Base-by-base conservation (phyloP, 1,284 basidiomycete species). In the Pulchroboletus neoregius region DNA sequence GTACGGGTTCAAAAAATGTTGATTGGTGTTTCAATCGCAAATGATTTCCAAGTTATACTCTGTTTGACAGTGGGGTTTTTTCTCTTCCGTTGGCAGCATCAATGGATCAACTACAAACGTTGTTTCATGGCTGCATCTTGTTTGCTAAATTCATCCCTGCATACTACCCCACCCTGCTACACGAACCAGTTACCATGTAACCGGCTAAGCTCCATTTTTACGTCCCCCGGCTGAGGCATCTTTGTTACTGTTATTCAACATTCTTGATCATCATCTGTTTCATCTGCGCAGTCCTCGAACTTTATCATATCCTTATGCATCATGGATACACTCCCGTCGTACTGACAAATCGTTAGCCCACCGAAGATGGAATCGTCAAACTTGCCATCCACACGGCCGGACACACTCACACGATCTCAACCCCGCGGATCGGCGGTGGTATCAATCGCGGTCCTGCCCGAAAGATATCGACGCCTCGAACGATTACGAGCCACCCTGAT, bases 371-470 rank as follows among this genome's bases (percentile, higher is more conserved):
- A 47, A 61, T 87, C 33, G 61, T 94, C 31, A 95, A 94, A 63
- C 66, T 87, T 57, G 87, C 80, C 3, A 75, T 85, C 35, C 87
- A 94, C 60, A 66, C 69, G 13, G 73, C 75, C 10, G 91, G 91
- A 3, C 81, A 80, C 57, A 78, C 79, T 13, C 69, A 82, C 63
- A 68, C 63, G 57, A 22, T 68, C 15, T 4, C 44, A n/a, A 27
- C 43, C 8, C n/a, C 5, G 26, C 52, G 20, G 6, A 6, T 26
- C 54, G 45, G 34, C 6, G 28, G 22, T 11, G 41, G 44, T 45
- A 16, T 18, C n/a, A 6, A 32, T 15, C 22, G 22, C 5, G 2
- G 9, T 56, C 8, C 62, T 6, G 55, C 56, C 11, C 53, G 53
- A 10, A 60, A 62, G 37, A 69, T 84, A 45, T 89, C 87, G 0